Percentiles rank a stretch among this genome's conserved stretches.
These are phyloP conservation scores for Penicillium riverlandense DNA, from an alignment of 495 filamentous ascomycete species.

Conservation along the genomic window DNA sequence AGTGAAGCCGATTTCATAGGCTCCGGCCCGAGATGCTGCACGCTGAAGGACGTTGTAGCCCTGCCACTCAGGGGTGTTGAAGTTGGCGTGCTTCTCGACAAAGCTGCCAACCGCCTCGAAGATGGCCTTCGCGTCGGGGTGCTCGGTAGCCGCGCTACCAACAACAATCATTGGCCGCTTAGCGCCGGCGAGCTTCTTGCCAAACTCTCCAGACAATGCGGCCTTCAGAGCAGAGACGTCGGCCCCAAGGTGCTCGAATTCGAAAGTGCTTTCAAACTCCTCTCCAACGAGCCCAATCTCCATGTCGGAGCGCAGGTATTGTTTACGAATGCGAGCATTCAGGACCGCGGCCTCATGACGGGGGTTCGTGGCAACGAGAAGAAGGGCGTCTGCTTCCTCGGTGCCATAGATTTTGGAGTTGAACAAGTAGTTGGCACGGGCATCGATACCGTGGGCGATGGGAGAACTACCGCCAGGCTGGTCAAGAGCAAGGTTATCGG, in stretches of 20 bases:
- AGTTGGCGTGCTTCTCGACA: slow-evolving; percentile 89
- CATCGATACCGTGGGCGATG: slow-evolving; percentile 84
- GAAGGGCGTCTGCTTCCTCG: slow-evolving; percentile 86
- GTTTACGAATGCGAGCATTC: slow-evolving; percentile 94
- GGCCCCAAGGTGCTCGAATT: slow-evolving; percentile 79
- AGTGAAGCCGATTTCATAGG: slow-evolving; percentile 93
- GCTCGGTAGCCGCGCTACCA: slow-evolving; percentile 82
- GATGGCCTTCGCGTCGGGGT: slow-evolving; percentile 82
- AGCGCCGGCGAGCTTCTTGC: slow-evolving; percentile 82
- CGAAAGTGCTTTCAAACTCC: slow-evolving; percentile 85
- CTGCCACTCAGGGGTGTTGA: slow-evolving; percentile 87
- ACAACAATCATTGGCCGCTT: slow-evolving; percentile 94
- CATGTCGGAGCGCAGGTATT: slow-evolving; percentile 92
- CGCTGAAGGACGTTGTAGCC: slow-evolving; percentile 95
- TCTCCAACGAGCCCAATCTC: slow-evolving; percentile 90
- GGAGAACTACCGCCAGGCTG: slow-evolving; percentile 78
- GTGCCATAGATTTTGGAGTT: slow-evolving; percentile 91
- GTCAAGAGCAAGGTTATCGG: slow-evolving; percentile 91
- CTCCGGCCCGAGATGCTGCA: slow-evolving; percentile 81
- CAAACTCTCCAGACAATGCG: slow-evolving; percentile 77
- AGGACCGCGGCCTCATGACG: slow-evolving; percentile 89
- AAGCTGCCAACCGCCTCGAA: slow-evolving; percentile 85
- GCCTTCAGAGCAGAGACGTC: slow-evolving; percentile 73
- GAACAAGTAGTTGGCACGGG: slow-evolving; percentile 91
- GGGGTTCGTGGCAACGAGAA: slow-evolving; percentile 90